Evolutionary conservation across 805 yeast genomes (phyloP).

Genomic region (Metschnikowia sp.): DNA sequence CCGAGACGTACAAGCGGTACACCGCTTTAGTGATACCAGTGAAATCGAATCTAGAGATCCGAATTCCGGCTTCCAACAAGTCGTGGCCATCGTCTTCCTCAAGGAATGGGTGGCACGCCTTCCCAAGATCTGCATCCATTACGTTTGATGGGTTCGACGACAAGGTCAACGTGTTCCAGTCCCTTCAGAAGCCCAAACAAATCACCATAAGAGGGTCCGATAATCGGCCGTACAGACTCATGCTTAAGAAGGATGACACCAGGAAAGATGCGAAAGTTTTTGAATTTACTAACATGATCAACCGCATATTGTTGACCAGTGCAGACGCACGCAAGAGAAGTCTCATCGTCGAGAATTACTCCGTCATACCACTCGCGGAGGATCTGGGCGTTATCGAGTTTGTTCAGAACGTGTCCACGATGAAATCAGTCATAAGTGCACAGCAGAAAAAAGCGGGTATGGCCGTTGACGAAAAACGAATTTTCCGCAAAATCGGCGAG

Average conservation of each 20-base stretch:
- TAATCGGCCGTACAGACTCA: constrained; percentile 65
- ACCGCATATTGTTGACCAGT: constrained; percentile 62
- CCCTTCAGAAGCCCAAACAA: constrained; percentile 85
- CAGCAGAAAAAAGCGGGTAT: constrained; percentile 26
- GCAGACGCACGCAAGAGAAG: constrained; percentile 71
- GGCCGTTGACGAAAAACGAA: constrained; percentile 23
- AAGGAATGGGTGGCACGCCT: constrained; percentile 30
- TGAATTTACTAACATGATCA: constrained; percentile 86
- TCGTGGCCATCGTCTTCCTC: constrained; percentile 21
- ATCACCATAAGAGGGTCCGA: constrained; percentile 74
- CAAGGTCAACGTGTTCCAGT: constrained; percentile 65
- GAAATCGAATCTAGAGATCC: constrained; percentile 62
- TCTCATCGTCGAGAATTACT: constrained; percentile 72
- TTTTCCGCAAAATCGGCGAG: constrained; percentile 29
- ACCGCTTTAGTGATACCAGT: constrained; percentile 69
- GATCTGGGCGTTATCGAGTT: constrained; percentile 82
- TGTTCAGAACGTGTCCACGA: constrained; percentile 72
- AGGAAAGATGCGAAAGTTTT: constrained; percentile 92
- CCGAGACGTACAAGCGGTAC: constrained; percentile 27
- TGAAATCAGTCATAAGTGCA: constrained; percentile 51
- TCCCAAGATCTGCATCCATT: constrained; percentile 37
- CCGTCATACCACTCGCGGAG: constrained; percentile 85
- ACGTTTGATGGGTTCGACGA: constrained; percentile 65
- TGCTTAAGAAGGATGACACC: constrained; percentile 89
- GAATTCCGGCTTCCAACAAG: constrained; percentile 45